Conservation (phyloP, 257 asterid species). For the Solanum pinnatisectum region DNA sequence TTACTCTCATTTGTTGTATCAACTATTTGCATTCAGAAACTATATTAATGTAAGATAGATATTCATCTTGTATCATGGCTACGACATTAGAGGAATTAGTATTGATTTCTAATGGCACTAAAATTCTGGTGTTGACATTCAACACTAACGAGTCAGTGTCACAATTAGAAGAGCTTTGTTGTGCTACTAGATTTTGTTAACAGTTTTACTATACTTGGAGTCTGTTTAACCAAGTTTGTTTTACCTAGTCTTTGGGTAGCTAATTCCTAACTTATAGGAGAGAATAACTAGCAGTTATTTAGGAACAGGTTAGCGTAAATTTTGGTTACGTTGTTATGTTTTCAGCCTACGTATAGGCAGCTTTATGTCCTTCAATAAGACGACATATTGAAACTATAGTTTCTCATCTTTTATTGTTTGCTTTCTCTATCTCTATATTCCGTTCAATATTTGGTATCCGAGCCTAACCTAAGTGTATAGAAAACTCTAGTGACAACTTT, state of each 20-base stretch:
- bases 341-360: neutral
- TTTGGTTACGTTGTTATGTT: neutral
- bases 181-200: no score
- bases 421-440: neutral
- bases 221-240: neutral
- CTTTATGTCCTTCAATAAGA: neutral
- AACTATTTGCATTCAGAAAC: no score
- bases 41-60: no score
- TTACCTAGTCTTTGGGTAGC: neutral
- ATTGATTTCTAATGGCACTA: no score
- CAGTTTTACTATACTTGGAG: neutral
- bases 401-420: neutral
- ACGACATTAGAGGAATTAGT: no score
- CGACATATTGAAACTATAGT: neutral
- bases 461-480: neutral
- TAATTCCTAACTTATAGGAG: neutral
- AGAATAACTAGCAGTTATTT: neutral
- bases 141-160: no score
- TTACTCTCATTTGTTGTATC: no score
- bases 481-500: neutral
- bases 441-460: neutral
- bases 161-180: no score
- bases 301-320: neutral
- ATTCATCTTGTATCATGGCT: no score
- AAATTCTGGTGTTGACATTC: no score